Evolutionary conservation across 805 yeast species (phyloP).

Genomic region (Lachancea kluyveri): DNA sequence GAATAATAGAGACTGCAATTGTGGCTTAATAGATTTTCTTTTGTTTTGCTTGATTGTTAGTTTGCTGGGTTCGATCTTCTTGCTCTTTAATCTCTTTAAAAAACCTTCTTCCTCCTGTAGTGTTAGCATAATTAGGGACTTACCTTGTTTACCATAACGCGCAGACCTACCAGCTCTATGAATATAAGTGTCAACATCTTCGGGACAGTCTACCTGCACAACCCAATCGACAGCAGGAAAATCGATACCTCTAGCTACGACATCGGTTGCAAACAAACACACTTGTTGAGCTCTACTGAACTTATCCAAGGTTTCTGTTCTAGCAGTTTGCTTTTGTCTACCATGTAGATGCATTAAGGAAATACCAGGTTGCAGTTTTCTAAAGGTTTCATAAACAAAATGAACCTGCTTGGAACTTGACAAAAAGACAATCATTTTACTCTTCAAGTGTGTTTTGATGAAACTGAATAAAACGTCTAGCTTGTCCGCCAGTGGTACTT

Average conservation of each 20-base stretch:
- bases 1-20: constrained; percentile 85
- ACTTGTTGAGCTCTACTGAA: constrained; percentile 74
- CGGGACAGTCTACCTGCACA: constrained; percentile 88
- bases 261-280: constrained; percentile 83
- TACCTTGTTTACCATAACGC: constrained; percentile 78
- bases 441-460: constrained; percentile 72
- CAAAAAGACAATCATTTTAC: constrained; percentile 74
- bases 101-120: constrained; percentile 81
- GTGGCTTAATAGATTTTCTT: constrained; percentile 67
- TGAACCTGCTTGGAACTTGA: constrained; percentile 90
- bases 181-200: constrained; percentile 80
- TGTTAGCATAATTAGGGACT: constrained; percentile 73
- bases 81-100: constrained; percentile 51
- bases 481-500: constrained; percentile 70
- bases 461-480: constrained; percentile 83
- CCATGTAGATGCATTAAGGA: constrained; percentile 83
- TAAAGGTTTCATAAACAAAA: constrained; percentile 77
- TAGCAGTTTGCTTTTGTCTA: constrained; percentile 82
- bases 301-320: constrained; percentile 74
- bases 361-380: constrained; percentile 88
- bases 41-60: constrained; percentile 71
- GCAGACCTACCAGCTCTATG: constrained; percentile 91
- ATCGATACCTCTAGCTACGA: constrained; percentile 88
- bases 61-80: constrained; percentile 63
- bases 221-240: constrained; percentile 95